phyloP scores from a whole-genome alignment of 345 rosid genomes.

The Draba incana region DNA sequence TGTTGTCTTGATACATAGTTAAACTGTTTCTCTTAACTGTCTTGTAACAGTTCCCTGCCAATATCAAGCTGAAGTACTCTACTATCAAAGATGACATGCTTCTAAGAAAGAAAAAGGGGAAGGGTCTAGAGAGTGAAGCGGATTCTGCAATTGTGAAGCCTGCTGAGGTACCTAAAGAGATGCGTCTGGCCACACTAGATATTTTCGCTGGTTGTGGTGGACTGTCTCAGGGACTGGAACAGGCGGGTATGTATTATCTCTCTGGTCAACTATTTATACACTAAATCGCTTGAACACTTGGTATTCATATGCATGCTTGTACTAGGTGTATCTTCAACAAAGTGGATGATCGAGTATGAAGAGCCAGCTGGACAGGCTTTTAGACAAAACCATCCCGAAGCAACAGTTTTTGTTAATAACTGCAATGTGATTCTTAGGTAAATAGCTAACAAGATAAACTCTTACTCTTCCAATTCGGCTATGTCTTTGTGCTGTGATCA shows the following conservation, averaged over 20 bases:
- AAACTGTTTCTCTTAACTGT: slow-evolving; percentile 13
- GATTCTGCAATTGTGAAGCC: slow-evolving; percentile 45
- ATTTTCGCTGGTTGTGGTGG: slow-evolving; percentile 94
- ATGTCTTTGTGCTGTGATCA: slow-evolving; percentile 23
- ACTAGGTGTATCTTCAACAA: slow-evolving; percentile 70
- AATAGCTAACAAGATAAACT: slow-evolving; percentile 15
- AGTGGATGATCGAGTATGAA: slow-evolving; percentile 92
- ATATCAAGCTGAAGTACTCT: slow-evolving; percentile 56
- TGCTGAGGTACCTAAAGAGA: slow-evolving; percentile 42
- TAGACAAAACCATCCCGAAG: slow-evolving; percentile 64
- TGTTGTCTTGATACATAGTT: no score
- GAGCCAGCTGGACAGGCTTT: slow-evolving; percentile 92
- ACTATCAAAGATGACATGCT: slow-evolving; percentile 51
- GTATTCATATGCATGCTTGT: slow-evolving; percentile 32
- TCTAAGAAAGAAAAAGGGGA: slow-evolving; percentile 76
- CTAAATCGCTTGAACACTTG: not conserved
- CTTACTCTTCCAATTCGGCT: not conserved
- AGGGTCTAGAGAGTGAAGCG: slow-evolving; percentile 59
- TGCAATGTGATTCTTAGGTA: slow-evolving; percentile 88
- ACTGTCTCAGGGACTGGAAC: slow-evolving; percentile 68
- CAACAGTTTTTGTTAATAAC: slow-evolving; percentile 69
- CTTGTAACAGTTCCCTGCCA: slow-evolving; percentile 59
- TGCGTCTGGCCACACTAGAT: slow-evolving; percentile 63
- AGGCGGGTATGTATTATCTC: slow-evolving; percentile 53
- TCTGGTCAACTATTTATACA: not conserved